phyloP scores from a whole-genome alignment of 192 early-diverging fungal species.

The Piromyces finnis region DNA sequence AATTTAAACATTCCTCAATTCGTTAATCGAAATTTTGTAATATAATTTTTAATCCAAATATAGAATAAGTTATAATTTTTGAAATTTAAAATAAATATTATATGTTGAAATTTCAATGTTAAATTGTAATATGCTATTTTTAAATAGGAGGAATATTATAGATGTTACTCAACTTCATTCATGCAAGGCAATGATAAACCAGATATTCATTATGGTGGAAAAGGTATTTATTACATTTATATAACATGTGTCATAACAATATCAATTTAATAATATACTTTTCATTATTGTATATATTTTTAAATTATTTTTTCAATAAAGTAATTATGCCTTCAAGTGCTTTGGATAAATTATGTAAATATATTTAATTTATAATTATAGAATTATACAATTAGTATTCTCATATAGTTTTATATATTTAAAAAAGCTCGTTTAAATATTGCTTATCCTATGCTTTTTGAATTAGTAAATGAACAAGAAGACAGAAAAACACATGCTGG shows the following conservation, averaged over 20 bases:
- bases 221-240: background rate
- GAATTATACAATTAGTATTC: too few relatives aligned
- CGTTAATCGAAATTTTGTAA: background rate
- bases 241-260: too few relatives aligned
- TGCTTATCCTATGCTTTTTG: slow-evolving; percentile 83
- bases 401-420: too few relatives aligned
- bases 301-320: background rate
- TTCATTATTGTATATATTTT: too few relatives aligned
- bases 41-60: too few relatives aligned
- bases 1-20: background rate
- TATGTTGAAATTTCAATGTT: too few relatives aligned
- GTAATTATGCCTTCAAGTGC: background rate
- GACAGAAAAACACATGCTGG: slow-evolving; percentile 69
- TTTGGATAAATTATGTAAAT: background rate
- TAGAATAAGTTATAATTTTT: too few relatives aligned
- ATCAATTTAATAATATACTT: too few relatives aligned
- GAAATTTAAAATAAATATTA: too few relatives aligned
- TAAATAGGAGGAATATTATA: background rate
- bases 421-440: slow-evolving; percentile 57
- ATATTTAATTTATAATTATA: too few relatives aligned
- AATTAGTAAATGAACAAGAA: slow-evolving; percentile 43
- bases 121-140: background rate
- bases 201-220: background rate
- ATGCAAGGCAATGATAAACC: background rate
- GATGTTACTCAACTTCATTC: background rate